phyloP scores from a whole-genome alignment of 2,329 filamentous ascomycete species.

The Knufia petricola region DNA sequence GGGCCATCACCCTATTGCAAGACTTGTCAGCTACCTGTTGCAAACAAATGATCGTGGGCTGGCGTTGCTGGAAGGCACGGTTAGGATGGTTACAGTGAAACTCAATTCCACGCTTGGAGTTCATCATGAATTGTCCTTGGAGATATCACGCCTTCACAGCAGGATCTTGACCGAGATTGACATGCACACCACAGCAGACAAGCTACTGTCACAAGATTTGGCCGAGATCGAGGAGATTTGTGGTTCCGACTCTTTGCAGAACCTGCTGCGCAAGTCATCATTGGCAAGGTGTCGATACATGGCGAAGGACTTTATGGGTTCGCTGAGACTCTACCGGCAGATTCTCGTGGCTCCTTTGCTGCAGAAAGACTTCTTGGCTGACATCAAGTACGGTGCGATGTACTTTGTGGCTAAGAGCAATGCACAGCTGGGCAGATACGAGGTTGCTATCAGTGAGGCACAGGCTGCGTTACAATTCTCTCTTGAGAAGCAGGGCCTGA shows the following conservation, averaged over 20 bases:
- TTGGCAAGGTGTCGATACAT: constrained; percentile 2
- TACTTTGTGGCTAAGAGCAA: constrained; percentile 7
- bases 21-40: background rate
- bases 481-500: background rate
- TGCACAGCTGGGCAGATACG: constrained; percentile 1
- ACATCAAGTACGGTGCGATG: constrained; percentile 7
- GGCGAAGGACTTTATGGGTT: background rate
- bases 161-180: background rate
- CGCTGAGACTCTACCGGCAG: background rate
- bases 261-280: constrained; percentile 1
- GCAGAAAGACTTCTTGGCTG: background rate
- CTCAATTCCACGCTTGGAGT: background rate
- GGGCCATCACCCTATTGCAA: background rate
- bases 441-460: background rate
- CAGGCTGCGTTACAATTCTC: background rate
- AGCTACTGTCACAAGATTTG: constrained; percentile 3
- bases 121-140: constrained; percentile 1
- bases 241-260: constrained; percentile 1
- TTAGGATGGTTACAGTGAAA: background rate
- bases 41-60: constrained; percentile 4
- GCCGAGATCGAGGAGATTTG: background rate
- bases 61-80: constrained; percentile 1
- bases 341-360: constrained; percentile 1
- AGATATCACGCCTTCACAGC: constrained; percentile 1
- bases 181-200: constrained; percentile 5